Base-by-base conservation (phyloP, 2,329 filamentous ascomycete genomes). In the Fusarium nelsonii region DNA sequence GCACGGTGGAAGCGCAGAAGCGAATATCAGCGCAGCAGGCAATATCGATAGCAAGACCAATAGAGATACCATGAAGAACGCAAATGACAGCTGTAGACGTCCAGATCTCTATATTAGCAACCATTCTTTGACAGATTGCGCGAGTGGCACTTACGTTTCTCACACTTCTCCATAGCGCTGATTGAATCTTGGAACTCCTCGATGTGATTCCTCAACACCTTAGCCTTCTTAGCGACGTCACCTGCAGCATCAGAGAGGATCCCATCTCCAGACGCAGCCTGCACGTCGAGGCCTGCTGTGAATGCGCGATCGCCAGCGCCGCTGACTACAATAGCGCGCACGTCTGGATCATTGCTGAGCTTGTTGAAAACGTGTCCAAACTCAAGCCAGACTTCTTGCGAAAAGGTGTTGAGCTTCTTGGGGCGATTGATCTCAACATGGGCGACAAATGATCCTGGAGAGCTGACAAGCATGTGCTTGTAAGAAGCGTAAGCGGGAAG, bases 381-480 rank as follows among this genome's bases (percentile, higher is more conserved):
- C 82, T 97, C 93, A 54, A 90, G 83, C 93, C 94, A 97, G 89
- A 97, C 95, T 55, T 88, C 82, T 78, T 93, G 89, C 70, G 89
- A 86, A 79, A 97, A 97, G 69, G 94, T 90, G 79, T 98, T 98
- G 78, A 97, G 83, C 83, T 97, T 97, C 70, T 88, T 80, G 2
- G 94, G 89, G 2, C 94, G 88, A 83, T 97, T 94, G 81, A 97
- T 97, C 81, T 97, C 91, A 62, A 98, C 91, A 78, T 97, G 93
- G n/a, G 90, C 92, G 49, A 97, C 90, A 82, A 89, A 89, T 75
- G 90, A 85, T 37, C 82, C 75, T 0, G 94, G 92, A 41, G 89
- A 89, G n/a, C 87, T 88, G 72, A 97, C 84, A 70, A 89, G 88
- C 85, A 93, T 94, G 83, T 92, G 84, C 71, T 90, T 82, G 81